phyloP scores from a whole-genome alignment of 1,139 yeast genomes.

The Blastobotrys malaysiensis region DNA sequence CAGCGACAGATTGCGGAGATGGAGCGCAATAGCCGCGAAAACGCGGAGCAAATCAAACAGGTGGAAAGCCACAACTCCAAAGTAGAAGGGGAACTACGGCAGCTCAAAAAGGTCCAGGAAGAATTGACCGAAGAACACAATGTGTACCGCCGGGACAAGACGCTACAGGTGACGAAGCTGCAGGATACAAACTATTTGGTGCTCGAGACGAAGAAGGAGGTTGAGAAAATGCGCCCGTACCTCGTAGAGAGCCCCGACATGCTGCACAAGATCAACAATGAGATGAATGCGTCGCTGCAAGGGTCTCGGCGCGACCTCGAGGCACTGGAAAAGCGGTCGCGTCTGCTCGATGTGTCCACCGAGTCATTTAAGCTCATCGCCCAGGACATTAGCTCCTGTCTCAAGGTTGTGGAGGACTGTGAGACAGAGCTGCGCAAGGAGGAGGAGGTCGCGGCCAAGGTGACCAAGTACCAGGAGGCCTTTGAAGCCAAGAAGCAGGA shows the following conservation, averaged over 20 bases:
- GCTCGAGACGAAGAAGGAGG: slow-evolving; percentile 52
- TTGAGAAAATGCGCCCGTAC: slow-evolving; percentile 56
- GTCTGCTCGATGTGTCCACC: slow-evolving; percentile 50
- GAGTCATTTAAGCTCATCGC: slow-evolving; percentile 56
- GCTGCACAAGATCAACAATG: slow-evolving; percentile 50
- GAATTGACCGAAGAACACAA: slow-evolving; percentile 59
- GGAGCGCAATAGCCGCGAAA: slow-evolving; percentile 23
- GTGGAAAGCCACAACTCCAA: slow-evolving; percentile 52
- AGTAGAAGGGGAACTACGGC: slow-evolving; percentile 58
- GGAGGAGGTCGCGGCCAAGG: slow-evolving; percentile 40
- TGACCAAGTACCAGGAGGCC: slow-evolving; percentile 42
- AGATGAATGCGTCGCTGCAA: slow-evolving; percentile 46
- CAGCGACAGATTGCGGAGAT: slow-evolving; percentile 29
- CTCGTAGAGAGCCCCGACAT: slow-evolving; percentile 58
- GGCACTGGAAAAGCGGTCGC: slow-evolving; percentile 44
- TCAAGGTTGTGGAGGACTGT: slow-evolving; percentile 54
- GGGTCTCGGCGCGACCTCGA: slow-evolving; percentile 40
- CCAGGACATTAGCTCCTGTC: slow-evolving; percentile 48
- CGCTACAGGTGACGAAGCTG: slow-evolving; percentile 48
- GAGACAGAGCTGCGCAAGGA: slow-evolving; percentile 46
- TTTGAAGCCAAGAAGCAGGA: slow-evolving; percentile 44
- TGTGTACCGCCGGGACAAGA: slow-evolving; percentile 59
- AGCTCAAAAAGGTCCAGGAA: slow-evolving; percentile 61
- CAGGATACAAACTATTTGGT: slow-evolving; percentile 52
- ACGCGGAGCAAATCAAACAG: slow-evolving; percentile 38